These are phyloP conservation scores for Cercospora zeae-maydis DNA, from an alignment of 2,329 filamentous ascomycete genomes.

Conservation along the genomic window DNA sequence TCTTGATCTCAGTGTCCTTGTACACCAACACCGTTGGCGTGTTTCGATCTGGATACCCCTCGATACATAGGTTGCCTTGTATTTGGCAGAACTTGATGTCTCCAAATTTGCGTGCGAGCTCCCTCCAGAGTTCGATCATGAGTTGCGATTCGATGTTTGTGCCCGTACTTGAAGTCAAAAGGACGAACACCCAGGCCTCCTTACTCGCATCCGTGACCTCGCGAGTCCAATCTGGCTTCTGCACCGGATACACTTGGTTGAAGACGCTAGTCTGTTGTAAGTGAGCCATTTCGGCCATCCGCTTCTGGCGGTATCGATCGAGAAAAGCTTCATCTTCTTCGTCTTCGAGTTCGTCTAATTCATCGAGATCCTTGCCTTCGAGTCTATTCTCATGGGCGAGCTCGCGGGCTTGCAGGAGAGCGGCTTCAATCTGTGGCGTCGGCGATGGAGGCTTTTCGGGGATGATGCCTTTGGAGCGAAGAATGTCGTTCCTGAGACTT, in stretches of 20 bases:
- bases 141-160: constrained; percentile 82
- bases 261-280: constrained; percentile 75
- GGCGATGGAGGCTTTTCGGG: constrained; percentile 97
- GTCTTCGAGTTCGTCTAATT: constrained; percentile 89
- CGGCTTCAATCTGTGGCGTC: constrained; percentile 93
- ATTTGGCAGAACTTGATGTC: constrained; percentile 99
- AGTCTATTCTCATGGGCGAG: constrained; percentile 88
- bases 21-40: constrained; percentile 93
- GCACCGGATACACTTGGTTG: constrained; percentile 86
- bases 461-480: constrained; percentile 92
- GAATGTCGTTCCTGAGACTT: constrained; percentile 82
- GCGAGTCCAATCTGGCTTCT: constrained; percentile 87
- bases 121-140: constrained; percentile 78
- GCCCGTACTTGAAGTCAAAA: constrained; percentile 73
- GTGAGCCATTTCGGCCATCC: constrained; percentile 74
- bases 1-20: constrained; percentile 85
- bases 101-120: constrained; percentile 78
- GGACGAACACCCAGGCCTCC: constrained; percentile 65
- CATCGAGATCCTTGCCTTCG: constrained; percentile 90
- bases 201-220: constrained; percentile 90
- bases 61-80: constrained; percentile 84
- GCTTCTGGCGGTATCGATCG: constrained; percentile 79
- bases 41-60: constrained; percentile 92
- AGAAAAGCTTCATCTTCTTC: constrained; percentile 92
- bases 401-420: constrained; percentile 74